Conservation (phyloP, 176 grass and related monocot genomes). For the Areca catechu region DNA sequence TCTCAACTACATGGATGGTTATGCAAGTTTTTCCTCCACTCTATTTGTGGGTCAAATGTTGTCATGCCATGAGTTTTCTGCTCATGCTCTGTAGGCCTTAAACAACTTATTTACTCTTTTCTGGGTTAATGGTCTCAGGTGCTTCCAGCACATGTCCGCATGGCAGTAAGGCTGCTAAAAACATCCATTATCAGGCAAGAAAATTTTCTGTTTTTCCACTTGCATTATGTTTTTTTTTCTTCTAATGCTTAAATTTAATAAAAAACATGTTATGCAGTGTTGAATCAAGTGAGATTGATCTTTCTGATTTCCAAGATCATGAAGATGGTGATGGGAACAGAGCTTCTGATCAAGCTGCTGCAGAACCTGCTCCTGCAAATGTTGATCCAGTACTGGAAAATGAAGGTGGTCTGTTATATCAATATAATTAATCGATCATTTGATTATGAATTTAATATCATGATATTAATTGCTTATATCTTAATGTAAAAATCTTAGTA, state of each 20-base stretch:
- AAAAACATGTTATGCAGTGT: constrained; percentile 41
- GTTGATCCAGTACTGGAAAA: constrained; percentile 25
- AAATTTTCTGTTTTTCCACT: not conserved
- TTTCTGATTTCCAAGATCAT: constrained; percentile 87
- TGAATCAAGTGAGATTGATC: constrained; percentile 97
- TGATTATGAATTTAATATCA: too few species aligned
- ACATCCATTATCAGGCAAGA: constrained; percentile 87
- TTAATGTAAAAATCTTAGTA: constrained; percentile 23
- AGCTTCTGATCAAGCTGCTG: constrained; percentile 29
- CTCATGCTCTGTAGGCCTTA: too few species aligned
- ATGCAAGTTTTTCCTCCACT: too few species aligned
- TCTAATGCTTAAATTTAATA: not conserved
- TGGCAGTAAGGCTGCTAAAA: constrained; percentile 33
- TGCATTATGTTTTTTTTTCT: not conserved
- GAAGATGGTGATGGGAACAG: constrained; percentile 31
- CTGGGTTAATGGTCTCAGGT: too few species aligned
- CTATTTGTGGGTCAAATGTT: too few species aligned
- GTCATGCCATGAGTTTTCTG: too few species aligned
- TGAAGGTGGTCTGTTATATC: constrained; percentile 30
- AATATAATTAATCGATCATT: too few species aligned
- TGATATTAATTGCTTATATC: constrained; percentile 6
- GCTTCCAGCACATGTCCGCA: too few species aligned
- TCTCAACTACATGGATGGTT: not conserved
- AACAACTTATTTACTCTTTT: too few species aligned
- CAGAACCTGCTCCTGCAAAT: constrained; percentile 21